Base-by-base conservation (phyloP, 495 filamentous ascomycete species). In the Chaetomidium leptoderma region DNA sequence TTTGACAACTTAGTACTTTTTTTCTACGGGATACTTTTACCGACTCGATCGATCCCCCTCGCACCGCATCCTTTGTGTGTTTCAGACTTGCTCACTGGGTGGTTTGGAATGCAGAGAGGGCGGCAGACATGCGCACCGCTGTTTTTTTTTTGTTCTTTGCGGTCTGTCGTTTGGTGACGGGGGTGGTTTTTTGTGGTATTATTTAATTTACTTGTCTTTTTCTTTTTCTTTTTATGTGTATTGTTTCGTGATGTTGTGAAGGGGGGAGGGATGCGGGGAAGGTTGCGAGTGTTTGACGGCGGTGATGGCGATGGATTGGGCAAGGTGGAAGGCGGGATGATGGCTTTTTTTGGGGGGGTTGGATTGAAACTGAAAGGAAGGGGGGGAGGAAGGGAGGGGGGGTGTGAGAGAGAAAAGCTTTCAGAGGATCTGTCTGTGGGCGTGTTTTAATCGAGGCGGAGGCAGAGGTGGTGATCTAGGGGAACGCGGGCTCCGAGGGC, bases 81-180 rank as follows among this genome's bases (percentile, higher is more conserved):
- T 39, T 19, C 36, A n/a, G 36, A 24, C 40, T 26, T 19, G 40
- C n/a, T n/a, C n/a, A 7, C 2, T 43, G 14, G 36, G 36, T n/a
- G n/a, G 13, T 39, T 8, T 39, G 36, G 36, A 39, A 53, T 32
- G 30, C 27, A 11, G 33, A 30, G 42, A 40, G 24, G 55, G 26
- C n/a, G n/a, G n/a, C 55, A 42, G 19, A 57, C 53, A n/a, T 6
- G 19, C 10, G 5, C 46, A 5, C 24, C 2, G 14, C 17, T 14
- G 3, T 59, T 55, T 62, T 49, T 36, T 51, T 69, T 39, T 58
- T 21, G 29, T 10, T 46, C 29, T 33, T n/a, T 46, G 24, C 5
- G 16, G 29, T 29, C 46, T 39, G 49, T 33, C 14, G 19, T 26
- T 24, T 14, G 23, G 35, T 16, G 16, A 3, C 7, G 13, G 35